Evolutionary conservation across 768 basidiomycete species (phyloP), one percentile per base, ranked within the genome.

Genomic region (Psilocybe tampanensis): DNA sequence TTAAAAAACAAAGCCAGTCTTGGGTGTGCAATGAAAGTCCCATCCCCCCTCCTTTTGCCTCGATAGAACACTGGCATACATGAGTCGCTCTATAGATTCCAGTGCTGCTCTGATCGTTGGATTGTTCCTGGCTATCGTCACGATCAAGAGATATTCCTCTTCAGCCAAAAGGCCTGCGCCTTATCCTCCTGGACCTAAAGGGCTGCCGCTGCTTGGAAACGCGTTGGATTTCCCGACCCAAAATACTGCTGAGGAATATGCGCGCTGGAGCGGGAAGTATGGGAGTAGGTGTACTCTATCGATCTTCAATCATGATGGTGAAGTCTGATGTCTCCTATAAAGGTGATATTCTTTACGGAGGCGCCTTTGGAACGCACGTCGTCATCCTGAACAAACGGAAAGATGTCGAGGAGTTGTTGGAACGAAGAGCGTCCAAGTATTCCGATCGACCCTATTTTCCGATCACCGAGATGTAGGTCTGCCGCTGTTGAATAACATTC

Each of bases 141-240:
- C n/a, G n/a, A n/a, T n/a, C n/a, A 47, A 47, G 24, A 47, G 8
- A n/a, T 15, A 24, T 15, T 1, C 29, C 12, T 9, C n/a, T n/a
- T 21, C 13, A 12, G 15, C 7, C n/a, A 47, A 47, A 17, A 22
- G 29, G n/a, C 26, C 45, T 3, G 45, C 12, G 2, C 62, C 54
- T 24, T 54, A 63, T 44, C 56, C 60, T 9, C 68, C 64, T 3
- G 69, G 66, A 23, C 60, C 68, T 13, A 66, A 70, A 39, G 54
- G 67, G 15, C 55, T 41, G 23, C 55, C 74, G 17, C 17, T 72
- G 12, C 67, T 74, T 47, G 71, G 62, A 15, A 65, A 65, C 51
- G 49, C 52, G 2, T 34, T 65, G 9, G 62, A 65, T 26, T 51
- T 65, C 42, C 62, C 62, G 21, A 44, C 36, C 15, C 41, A 32